phyloP scores from a whole-genome alignment of 805 yeast genomes.

The Saccharomycopsis synnaedendra region DNA sequence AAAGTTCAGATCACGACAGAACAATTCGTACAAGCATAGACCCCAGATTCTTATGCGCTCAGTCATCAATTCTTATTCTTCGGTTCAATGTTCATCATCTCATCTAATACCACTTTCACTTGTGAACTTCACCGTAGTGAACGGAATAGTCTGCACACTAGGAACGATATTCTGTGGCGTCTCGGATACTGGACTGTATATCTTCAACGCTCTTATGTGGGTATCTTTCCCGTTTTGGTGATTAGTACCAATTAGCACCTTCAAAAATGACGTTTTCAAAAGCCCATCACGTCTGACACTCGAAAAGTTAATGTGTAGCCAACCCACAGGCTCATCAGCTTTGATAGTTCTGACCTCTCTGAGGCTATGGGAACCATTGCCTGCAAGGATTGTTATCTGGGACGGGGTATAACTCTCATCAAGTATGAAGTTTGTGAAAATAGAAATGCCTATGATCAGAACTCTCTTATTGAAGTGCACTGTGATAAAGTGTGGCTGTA shows the following conservation, averaged over 20 bases:
- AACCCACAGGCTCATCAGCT: slow-evolving; percentile 61
- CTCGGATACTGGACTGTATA: slow-evolving; percentile 22
- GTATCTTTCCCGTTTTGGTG: slow-evolving; percentile 96
- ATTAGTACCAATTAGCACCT: slow-evolving; percentile 55
- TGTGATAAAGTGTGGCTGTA: slow-evolving; percentile 74
- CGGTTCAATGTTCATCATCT: background rate
- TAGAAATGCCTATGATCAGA: slow-evolving; percentile 50
- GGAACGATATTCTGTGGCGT: background rate
- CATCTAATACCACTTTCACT: slow-evolving; percentile 12
- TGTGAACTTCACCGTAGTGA: slow-evolving; percentile 7
- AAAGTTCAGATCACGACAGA: background rate
- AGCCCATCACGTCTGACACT: slow-evolving; percentile 43
- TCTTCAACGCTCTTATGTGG: slow-evolving; percentile 66
- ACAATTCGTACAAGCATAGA: background rate
- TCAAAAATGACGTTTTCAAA: slow-evolving; percentile 54
- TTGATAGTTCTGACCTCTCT: slow-evolving; percentile 50
- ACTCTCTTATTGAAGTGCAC: slow-evolving; percentile 74
- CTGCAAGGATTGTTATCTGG: slow-evolving; percentile 51
- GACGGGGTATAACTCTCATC: slow-evolving; percentile 95
- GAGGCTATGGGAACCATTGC: slow-evolving; percentile 71
- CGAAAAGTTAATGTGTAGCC: slow-evolving; percentile 58
- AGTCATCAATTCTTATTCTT: background rate
- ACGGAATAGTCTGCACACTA: slow-evolving; percentile 3
- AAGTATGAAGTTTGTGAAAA: slow-evolving; percentile 55
- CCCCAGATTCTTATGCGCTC: background rate